These are phyloP conservation scores for Platanthera guangdongensis DNA, from an alignment of 106 monocot genomes.

Conservation along the genomic window DNA sequence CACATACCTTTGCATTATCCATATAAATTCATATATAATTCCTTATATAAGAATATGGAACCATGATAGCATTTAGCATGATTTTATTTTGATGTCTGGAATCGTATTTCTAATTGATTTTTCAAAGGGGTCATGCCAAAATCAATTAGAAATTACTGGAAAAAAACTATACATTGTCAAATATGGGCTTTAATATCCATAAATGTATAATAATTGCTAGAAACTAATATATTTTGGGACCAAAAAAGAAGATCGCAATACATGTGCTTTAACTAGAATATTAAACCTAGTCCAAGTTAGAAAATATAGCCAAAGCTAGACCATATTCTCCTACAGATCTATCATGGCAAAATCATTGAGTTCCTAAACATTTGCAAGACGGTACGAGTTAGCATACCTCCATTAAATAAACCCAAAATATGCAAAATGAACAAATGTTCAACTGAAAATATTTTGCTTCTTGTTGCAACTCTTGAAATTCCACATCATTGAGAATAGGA, in stretches of 20 bases:
- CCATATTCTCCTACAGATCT: neutral
- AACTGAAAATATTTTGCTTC: slow-evolving; percentile 96
- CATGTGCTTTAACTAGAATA: neutral
- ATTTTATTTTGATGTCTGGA: neutral
- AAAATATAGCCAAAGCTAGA: neutral
- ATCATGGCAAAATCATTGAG: neutral
- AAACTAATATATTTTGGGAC: neutral
- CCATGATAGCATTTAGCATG: neutral
- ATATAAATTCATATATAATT: neutral
- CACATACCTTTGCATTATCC: neutral
- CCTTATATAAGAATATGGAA: neutral
- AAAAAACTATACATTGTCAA: neutral
- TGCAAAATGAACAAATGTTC: neutral
- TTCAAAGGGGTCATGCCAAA: too few relatives aligned
- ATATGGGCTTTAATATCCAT: neutral
- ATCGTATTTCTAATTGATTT: too few relatives aligned
- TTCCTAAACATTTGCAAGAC: neutral
- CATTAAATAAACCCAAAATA: neutral
- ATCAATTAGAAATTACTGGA: neutral
- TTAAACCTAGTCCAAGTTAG: neutral
- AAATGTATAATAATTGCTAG: neutral
- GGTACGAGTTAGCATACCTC: too few relatives aligned
- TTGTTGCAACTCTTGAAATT: slow-evolving; percentile 62
- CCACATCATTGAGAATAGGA: slow-evolving; percentile 42
- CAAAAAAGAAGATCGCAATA: neutral